phyloP scores from a whole-genome alignment of 2,329 filamentous ascomycete genomes.

The Hymenoscyphus linearis region DNA sequence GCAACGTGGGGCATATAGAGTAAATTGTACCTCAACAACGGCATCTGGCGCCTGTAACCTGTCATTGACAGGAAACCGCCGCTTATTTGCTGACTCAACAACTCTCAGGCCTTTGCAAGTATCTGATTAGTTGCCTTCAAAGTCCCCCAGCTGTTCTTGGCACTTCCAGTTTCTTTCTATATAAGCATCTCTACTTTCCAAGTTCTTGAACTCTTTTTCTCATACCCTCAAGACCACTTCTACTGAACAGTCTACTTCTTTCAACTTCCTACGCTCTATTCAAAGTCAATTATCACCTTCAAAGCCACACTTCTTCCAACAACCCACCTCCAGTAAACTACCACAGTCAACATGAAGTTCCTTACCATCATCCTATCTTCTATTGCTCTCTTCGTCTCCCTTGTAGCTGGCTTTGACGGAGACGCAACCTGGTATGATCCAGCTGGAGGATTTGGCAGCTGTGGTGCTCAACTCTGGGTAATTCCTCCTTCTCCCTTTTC shows the following conservation, averaged over 20 bases:
- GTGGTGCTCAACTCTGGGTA: background rate
- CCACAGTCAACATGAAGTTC: background rate
- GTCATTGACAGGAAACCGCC: background rate
- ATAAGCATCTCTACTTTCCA: background rate
- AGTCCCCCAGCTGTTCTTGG: background rate
- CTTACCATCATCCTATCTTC: background rate
- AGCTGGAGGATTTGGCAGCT: background rate
- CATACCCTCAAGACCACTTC: background rate
- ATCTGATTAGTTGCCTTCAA: too few relatives aligned
- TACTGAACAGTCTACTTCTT: background rate
- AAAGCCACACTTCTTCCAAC: background rate
- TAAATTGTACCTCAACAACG: too few relatives aligned
- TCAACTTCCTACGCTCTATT: background rate
- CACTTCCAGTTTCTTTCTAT: background rate
- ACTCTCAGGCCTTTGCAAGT: background rate
- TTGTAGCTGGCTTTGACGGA: background rate
- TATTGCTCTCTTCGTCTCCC: background rate
- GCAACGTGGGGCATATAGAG: too few relatives aligned
- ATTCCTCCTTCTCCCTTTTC: background rate
- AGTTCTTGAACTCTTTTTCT: background rate
- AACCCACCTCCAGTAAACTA: background rate
- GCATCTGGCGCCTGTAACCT: too few relatives aligned
- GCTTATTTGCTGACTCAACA: background rate
- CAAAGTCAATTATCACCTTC: background rate
- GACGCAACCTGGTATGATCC: background rate